Evolutionary conservation across 106 monocot genomes (phyloP).

Genomic region (Platanthera guangdongensis): DNA sequence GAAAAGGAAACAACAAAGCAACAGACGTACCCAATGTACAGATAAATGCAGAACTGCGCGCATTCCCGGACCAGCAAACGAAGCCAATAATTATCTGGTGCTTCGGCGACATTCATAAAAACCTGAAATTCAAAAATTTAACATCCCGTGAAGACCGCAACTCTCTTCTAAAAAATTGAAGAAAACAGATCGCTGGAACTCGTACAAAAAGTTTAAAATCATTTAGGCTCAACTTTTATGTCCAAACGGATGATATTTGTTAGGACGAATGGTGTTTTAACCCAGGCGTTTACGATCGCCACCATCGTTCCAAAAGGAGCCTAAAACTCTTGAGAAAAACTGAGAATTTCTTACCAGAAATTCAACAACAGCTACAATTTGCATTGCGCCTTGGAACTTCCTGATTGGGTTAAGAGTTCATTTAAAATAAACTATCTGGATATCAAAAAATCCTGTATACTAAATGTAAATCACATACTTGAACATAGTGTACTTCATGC

Average conservation of each 20-base stretch:
- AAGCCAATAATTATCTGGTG: slow-evolving; percentile 67
- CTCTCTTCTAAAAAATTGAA: too few relatives aligned
- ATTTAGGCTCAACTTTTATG: too few relatives aligned
- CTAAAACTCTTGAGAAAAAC: neutral
- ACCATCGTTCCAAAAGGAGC: too few relatives aligned
- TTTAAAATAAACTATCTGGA: neutral
- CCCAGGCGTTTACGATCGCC: too few relatives aligned
- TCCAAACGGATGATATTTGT: too few relatives aligned
- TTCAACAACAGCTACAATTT: slow-evolving; percentile 59
- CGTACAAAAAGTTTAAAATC: neutral
- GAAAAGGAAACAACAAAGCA: slow-evolving; percentile 1
- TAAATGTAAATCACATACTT: slow-evolving; percentile 42
- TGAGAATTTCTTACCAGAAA: slow-evolving; percentile 39
- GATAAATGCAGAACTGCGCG: slow-evolving; percentile 75
- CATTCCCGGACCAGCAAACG: slow-evolving; percentile 69
- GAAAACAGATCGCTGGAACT: too few relatives aligned
- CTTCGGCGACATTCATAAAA: slow-evolving; percentile 44
- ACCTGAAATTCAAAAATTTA: slow-evolving; percentile 28
- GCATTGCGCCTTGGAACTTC: slow-evolving; percentile 84
- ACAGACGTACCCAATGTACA: slow-evolving; percentile 82
- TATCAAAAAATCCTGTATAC: neutral
- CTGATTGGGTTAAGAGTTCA: slow-evolving; percentile 23
- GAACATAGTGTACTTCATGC: slow-evolving; percentile 69
- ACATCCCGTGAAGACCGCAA: neutral
- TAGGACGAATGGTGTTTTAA: too few relatives aligned